These are phyloP conservation scores for Pythium rishiriense DNA, from an alignment of 352 stramenopile species.

Conservation along the genomic window DNA sequence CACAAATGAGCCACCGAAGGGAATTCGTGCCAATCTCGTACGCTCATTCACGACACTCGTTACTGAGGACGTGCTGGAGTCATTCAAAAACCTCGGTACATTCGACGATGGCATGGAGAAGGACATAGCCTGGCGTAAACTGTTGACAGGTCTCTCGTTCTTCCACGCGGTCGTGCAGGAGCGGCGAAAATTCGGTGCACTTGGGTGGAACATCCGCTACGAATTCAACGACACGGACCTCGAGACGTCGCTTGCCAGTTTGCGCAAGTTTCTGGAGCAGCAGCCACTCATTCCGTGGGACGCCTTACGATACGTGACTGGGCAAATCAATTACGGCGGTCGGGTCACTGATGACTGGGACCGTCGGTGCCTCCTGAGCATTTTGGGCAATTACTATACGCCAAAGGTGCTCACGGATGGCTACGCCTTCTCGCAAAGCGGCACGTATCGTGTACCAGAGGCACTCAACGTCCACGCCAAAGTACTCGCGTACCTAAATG, in stretches of 20 bases:
- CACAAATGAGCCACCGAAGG: slow-evolving; percentile 92
- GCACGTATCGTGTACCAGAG: slow-evolving; percentile 84
- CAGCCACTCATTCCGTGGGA: slow-evolving; percentile 92
- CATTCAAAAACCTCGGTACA: slow-evolving; percentile 46
- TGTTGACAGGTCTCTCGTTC: slow-evolving; percentile 89
- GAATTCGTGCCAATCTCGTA: slow-evolving; percentile 88
- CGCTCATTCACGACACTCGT: slow-evolving; percentile 89
- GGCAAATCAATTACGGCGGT: slow-evolving; percentile 96
- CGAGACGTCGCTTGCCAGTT: slow-evolving; percentile 90
- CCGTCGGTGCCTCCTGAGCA: slow-evolving; percentile 90
- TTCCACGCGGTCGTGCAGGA: slow-evolving; percentile 96
- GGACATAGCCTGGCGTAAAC: slow-evolving; percentile 82
- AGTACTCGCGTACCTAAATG: slow-evolving; percentile 81
- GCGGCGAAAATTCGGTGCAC: slow-evolving; percentile 91
- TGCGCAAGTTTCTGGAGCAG: slow-evolving; percentile 92
- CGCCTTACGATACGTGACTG: slow-evolving; percentile 92
- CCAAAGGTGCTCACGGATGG: slow-evolving; percentile 64
- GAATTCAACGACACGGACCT: slow-evolving; percentile 96
- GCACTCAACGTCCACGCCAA: slow-evolving; percentile 39
- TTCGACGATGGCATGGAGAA: slow-evolving; percentile 72
- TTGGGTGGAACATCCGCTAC: slow-evolving; percentile 96
- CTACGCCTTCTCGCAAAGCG: slow-evolving; percentile 90
- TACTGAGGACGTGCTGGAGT: slow-evolving; percentile 67
- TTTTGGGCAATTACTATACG: slow-evolving; percentile 92
- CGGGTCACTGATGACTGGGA: slow-evolving; percentile 97